phyloP scores from a whole-genome alignment of 2,329 filamentous ascomycete species.

The Alternaria ethzedia region DNA sequence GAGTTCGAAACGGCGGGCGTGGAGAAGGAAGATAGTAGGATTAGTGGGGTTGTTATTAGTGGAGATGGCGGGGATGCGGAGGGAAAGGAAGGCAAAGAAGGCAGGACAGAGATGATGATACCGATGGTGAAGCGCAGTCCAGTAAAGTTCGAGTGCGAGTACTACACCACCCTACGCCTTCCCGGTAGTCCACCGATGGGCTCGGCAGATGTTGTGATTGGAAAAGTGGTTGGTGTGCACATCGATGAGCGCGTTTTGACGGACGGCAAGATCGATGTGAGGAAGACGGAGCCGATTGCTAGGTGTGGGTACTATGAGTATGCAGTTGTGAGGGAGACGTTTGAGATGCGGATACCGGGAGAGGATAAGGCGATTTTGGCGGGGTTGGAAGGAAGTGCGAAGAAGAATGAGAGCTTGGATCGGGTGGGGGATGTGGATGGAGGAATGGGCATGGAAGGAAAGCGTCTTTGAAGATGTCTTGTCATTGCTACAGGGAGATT shows the following conservation, averaged over 20 bases:
- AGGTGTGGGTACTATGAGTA: constrained; percentile 68
- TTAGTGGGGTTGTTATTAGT: constrained; percentile 39
- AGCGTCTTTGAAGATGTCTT: no score
- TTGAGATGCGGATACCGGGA: constrained; percentile 64
- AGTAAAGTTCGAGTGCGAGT: constrained; percentile 65
- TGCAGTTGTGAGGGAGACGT: constrained; percentile 61
- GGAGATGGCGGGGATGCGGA: not conserved
- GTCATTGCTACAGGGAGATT: no score
- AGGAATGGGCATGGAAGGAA: no score
- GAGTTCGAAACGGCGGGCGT: constrained; percentile 61
- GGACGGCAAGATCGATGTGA: constrained; percentile 62
- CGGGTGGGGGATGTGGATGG: not conserved
- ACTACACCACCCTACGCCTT: constrained; percentile 60
- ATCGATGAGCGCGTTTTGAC: constrained; percentile 63
- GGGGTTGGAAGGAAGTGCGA: constrained; percentile 40
- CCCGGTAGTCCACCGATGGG: constrained; percentile 65
- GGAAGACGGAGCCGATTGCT: constrained; percentile 65
- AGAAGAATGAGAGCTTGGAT: constrained; percentile 25
- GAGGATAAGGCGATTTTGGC: constrained; percentile 30
- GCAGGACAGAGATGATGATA: constrained; percentile 29
- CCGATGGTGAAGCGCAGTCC: constrained; percentile 63
- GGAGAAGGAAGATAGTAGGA: constrained; percentile 54
- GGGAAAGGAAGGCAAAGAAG: no score
- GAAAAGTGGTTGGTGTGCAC: constrained; percentile 63
- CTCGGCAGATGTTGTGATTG: constrained; percentile 64